Base-by-base conservation (phyloP, 176 grass and related monocot genomes). In the Metroxylon sagu region DNA sequence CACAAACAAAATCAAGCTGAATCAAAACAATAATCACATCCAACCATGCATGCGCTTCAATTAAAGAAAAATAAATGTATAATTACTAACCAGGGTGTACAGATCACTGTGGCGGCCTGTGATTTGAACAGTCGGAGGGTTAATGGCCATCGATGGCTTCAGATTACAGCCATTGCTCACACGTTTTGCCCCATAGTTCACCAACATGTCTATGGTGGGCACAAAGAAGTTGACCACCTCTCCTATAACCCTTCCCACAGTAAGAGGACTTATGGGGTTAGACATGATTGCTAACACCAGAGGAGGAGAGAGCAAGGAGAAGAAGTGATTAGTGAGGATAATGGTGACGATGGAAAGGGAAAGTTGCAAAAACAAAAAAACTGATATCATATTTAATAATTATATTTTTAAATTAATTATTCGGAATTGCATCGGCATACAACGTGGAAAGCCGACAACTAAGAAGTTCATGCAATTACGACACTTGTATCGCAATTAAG, bases 211-310 rank as follows among this genome's bases (percentile, higher is more conserved):
- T 52, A 82, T 72, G 54, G 71, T 74, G 25, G 85, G 89, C 54
- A 82, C 81, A 74, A 95, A 95, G 62, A 85, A 26, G n/a, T 95
- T 78, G 35, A 95, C 21, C 53, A 88, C 81, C 17, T 95, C 89
- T 18, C 81, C 85, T 71, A 95, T 82, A 61, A 88, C 81, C 75
- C 78, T 85, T 60, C 85, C 85, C 12, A 95, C 68, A 12, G 85
- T 85, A 48, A 95, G 85, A 23, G 89, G 89, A 16, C 85, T 81
- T 30, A 88, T 75, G 48, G 75, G 72, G 3, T 53, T 71, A 2
- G 74, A 70, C 77, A 81, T 80, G 56, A 23, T 23, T 23, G 21
- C 28, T 4, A 29, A 29, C 28, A 29, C 28, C 3, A 4, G 28
- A 29, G 28, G 4, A 29, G 28, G 28, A 29, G 28, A 29, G 4